These are phyloP conservation scores for Pseudocercospora musae DNA, from an alignment of 2,329 filamentous ascomycete species.

Conservation along the genomic window DNA sequence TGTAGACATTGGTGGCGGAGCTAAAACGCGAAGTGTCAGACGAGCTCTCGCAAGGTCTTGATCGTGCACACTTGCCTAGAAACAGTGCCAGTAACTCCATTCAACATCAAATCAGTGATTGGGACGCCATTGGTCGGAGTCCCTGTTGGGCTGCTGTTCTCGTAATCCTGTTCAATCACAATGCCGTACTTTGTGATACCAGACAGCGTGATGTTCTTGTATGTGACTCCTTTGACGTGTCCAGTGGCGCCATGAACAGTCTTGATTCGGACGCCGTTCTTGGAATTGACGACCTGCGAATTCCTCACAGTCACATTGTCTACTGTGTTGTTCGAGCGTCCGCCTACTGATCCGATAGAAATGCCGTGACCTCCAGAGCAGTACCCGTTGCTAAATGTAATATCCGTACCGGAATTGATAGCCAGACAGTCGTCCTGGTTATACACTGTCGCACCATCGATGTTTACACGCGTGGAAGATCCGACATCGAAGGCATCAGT, in stretches of 20 bases:
- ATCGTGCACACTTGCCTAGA: conserved; percentile 2
- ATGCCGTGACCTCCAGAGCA: conserved; percentile 29
- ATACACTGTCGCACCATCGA: conserved; percentile 31
- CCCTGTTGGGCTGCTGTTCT: conserved; percentile 45
- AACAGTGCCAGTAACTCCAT: conserved; percentile 48
- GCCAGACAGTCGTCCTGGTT: conserved; percentile 38
- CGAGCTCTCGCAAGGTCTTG: not conserved
- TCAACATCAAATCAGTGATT: conserved; percentile 51
- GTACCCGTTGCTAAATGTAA: conserved; percentile 26
- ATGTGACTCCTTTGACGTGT: conserved; percentile 52
- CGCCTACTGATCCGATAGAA: conserved; percentile 46
- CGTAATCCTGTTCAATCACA: conserved; percentile 59
- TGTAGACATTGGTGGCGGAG: conserved; percentile 44
- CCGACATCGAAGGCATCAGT: conserved; percentile 38
- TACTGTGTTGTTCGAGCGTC: too few species aligned
- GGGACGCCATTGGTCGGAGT: conserved; percentile 52
- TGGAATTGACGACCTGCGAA: too few species aligned
- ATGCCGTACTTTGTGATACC: conserved; percentile 55
- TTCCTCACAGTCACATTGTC: too few species aligned
- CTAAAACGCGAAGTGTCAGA: conserved; percentile 8
- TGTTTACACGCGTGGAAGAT: conserved; percentile 29
- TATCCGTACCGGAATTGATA: conserved; percentile 30
- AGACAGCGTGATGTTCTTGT: conserved; percentile 51
- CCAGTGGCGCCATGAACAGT: conserved; percentile 51
- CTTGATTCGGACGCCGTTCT: conserved; percentile 60